Percentiles rank a stretch among this genome's conserved stretches.
phyloP scores from a whole-genome alignment of 139 green algal species.

The Diplosphaera chodatii region DNA sequence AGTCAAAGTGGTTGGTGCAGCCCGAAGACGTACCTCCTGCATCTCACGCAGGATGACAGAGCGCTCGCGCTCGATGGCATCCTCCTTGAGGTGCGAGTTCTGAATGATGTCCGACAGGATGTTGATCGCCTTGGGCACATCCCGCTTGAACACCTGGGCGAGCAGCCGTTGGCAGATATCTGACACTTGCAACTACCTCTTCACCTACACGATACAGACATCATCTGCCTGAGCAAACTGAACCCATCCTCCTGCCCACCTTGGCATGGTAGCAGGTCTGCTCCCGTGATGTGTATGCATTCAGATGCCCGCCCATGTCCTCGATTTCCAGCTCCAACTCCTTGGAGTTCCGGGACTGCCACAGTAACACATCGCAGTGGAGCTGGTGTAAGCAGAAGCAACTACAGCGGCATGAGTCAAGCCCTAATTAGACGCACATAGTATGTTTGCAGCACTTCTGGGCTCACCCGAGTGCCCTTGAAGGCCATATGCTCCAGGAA shows the following conservation, averaged over 20 bases:
- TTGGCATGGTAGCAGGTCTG: slow-evolving; percentile 97
- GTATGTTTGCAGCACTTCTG: too few species aligned
- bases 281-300: slow-evolving; percentile 96
- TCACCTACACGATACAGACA: too few species aligned
- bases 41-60: slow-evolving; percentile 96
- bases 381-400: too few species aligned
- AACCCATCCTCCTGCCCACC: slow-evolving; percentile 44
- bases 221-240: too few species aligned
- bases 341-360: slow-evolving; percentile 66
- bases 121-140: slow-evolving; percentile 84
- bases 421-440: too few species aligned
- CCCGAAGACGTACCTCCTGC: slow-evolving; percentile 78
- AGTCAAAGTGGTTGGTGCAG: too few species aligned
- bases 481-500: slow-evolving; percentile 99
- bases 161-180: too few species aligned
- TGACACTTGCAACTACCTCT: too few species aligned
- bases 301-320: slow-evolving; percentile 96
- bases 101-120: slow-evolving; percentile 97
- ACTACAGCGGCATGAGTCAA: too few species aligned
- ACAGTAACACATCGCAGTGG: too few species aligned
- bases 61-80: slow-evolving; percentile 83
- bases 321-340: slow-evolving; percentile 96
- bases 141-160: slow-evolving; percentile 45
- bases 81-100: slow-evolving; percentile 82
- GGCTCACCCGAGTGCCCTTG: slow-evolving; percentile 87